Evolutionary conservation across 2,329 filamentous ascomycete species (phyloP).

Genomic region (Trichoderma simmonsii): DNA sequence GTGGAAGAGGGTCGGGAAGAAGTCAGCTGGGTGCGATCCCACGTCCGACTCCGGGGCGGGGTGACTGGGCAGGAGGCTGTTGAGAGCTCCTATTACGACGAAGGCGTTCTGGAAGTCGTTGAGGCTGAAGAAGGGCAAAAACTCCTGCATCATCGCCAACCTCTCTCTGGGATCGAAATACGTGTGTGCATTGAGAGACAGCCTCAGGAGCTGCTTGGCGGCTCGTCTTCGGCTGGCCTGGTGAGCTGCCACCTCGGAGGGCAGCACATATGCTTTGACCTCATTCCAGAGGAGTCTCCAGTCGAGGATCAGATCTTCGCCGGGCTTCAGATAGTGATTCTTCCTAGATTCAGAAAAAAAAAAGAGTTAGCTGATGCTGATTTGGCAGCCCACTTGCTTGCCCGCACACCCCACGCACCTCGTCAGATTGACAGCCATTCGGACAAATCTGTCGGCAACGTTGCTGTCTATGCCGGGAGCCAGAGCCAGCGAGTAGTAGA

Average conservation of each 20-base stretch:
- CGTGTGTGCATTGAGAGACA: conserved; percentile 83
- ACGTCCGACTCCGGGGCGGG: conserved; percentile 68
- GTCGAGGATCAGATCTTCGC: conserved; percentile 85
- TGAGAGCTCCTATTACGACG: conserved; percentile 84
- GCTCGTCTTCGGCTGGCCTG: conserved; percentile 54
- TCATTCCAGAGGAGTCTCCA: conserved; percentile 94
- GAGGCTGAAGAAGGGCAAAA: conserved; percentile 85
- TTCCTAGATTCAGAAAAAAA: conserved; percentile 55
- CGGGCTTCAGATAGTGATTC: conserved; percentile 90
- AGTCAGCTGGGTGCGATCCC: conserved; percentile 81
- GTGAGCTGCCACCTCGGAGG: conserved; percentile 71
- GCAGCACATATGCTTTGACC: conserved; percentile 84
- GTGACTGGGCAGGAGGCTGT: conserved; percentile 81
- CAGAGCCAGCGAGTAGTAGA: conserved; percentile 92
- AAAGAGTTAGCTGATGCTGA: not conserved
- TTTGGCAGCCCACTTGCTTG: not conserved
- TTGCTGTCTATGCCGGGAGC: conserved; percentile 82
- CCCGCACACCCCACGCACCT: conserved; percentile 58
- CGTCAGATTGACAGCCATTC: conserved; percentile 95
- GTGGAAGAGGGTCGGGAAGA: conserved; percentile 92
- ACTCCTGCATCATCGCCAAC: conserved; percentile 74
- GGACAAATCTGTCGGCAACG: conserved; percentile 85
- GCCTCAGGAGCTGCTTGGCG: conserved; percentile 71
- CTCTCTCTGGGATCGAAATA: conserved; percentile 91
- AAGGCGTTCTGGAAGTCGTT: conserved; percentile 91